Conservation (phyloP, 208 protist genomes). For the Crithidia mellificae region DNA sequence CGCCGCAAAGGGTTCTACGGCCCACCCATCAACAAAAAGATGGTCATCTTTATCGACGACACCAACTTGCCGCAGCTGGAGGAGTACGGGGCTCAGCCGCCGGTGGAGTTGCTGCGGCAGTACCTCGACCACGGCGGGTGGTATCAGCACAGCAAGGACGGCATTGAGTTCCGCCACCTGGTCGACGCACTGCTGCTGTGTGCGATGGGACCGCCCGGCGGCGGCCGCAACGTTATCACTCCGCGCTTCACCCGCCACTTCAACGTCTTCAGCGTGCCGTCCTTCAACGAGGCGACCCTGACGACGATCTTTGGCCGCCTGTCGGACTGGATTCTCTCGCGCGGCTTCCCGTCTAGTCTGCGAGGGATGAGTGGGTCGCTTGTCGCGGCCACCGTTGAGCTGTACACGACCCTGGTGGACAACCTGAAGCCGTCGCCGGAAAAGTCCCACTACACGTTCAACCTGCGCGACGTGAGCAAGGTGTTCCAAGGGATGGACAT, state of each 20-base stretch:
- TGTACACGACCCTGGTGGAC: slow-evolving; percentile 92
- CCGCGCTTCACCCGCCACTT: slow-evolving; percentile 95
- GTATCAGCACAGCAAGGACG: slow-evolving; percentile 95
- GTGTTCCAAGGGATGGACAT: slow-evolving; percentile 94
- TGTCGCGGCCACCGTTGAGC: slow-evolving; percentile 90
- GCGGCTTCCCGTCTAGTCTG: slow-evolving; percentile 63
- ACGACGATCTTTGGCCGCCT: slow-evolving; percentile 93
- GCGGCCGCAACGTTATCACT: slow-evolving; percentile 94
- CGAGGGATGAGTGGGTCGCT: slow-evolving; percentile 52
- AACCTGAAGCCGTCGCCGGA: slow-evolving; percentile 96
- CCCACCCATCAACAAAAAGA: slow-evolving; percentile 93
- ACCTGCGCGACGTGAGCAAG: slow-evolving; percentile 96
- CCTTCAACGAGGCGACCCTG: slow-evolving; percentile 91
- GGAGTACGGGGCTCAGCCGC: slow-evolving; percentile 96
- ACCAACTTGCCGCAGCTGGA: slow-evolving; percentile 96
- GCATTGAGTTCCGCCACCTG: slow-evolving; percentile 87
- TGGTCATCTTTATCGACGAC: slow-evolving; percentile 97
- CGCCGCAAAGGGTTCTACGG: slow-evolving; percentile 95
- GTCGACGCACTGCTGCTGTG: slow-evolving; percentile 92
- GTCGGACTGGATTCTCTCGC: slow-evolving; percentile 90
- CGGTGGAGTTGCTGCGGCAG: slow-evolving; percentile 96
- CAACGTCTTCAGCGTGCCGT: slow-evolving; percentile 90
- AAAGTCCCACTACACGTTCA: slow-evolving; percentile 99
- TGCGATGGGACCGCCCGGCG: slow-evolving; percentile 95
- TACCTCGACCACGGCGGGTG: slow-evolving; percentile 96